Evolutionary conservation across 306 rosid genomes (phyloP).

Genomic region (Clitoria ternatea): DNA sequence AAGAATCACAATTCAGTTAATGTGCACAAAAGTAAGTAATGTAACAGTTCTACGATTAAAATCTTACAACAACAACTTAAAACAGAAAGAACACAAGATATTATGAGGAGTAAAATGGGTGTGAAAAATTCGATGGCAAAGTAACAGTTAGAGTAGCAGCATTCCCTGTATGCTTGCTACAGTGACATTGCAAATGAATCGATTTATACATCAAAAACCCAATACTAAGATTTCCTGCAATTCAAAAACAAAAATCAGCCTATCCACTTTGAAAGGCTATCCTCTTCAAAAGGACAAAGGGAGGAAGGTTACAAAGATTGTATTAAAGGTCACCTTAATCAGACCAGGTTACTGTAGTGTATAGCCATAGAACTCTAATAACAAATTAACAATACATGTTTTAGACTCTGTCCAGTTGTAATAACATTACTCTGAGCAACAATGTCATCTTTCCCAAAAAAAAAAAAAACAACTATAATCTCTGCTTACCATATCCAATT

Average conservation of each 20-base stretch:
- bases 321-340: not conserved
- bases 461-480: not conserved
- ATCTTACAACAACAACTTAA: constrained; percentile 12
- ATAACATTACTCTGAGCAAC: not conserved
- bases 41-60: constrained; percentile 1
- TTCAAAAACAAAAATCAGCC: not conserved
- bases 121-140: not conserved
- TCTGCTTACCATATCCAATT: constrained; percentile 69
- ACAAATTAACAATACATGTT: not conserved
- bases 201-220: not conserved
- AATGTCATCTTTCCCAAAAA: not conserved
- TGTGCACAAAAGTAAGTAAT: constrained; percentile 1
- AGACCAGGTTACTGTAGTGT: not conserved
- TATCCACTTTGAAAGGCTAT: not conserved
- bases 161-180: not conserved
- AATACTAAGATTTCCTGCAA: not conserved
- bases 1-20: constrained; percentile 29
- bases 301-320: not conserved
- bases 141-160: not conserved
- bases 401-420: not conserved
- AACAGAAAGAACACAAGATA: not conserved
- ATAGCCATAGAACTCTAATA: not conserved
- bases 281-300: not conserved
- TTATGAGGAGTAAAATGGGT: not conserved
- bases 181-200: too few species aligned